Evolutionary conservation across 352 stramenopile genomes (phyloP).

Genomic region (Pythium sukuiense): DNA sequence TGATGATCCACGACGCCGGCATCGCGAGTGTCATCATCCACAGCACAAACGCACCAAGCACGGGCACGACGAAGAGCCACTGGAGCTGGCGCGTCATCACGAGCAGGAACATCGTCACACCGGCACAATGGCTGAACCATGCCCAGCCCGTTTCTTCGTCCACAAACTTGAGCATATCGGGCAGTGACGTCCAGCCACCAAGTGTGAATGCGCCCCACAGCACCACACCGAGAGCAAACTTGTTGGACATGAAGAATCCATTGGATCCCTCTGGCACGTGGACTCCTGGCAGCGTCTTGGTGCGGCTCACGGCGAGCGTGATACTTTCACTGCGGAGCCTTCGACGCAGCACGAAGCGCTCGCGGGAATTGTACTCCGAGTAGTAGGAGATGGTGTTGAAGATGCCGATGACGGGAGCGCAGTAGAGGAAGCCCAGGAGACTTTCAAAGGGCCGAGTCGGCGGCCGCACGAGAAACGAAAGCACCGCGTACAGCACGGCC

Average conservation of each 20-base stretch:
- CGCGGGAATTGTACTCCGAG: constrained; percentile 80
- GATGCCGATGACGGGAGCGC: constrained; percentile 71
- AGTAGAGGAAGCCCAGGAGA: constrained; percentile 67
- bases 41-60: constrained; percentile 62
- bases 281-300: constrained; percentile 32
- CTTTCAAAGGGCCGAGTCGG: constrained; percentile 43
- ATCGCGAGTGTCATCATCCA: constrained; percentile 81
- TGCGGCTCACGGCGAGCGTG: constrained; percentile 67
- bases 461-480: constrained; percentile 59
- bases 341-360: constrained; percentile 72
- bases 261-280: constrained; percentile 24
- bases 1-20: constrained; percentile 79
- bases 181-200: constrained; percentile 75
- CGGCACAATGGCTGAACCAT: constrained; percentile 84
- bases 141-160: constrained; percentile 83
- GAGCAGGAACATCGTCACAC: constrained; percentile 75
- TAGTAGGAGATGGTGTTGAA: constrained; percentile 89
- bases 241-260: constrained; percentile 44
- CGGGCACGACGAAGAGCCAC: constrained; percentile 74
- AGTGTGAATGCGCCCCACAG: constrained; percentile 77
- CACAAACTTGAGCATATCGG: constrained; percentile 79
- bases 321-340: constrained; percentile 78
- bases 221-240: constrained; percentile 61
- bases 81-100: constrained; percentile 69
- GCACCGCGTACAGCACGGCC: constrained; percentile 46